Evolutionary conservation across 306 rosid species (phyloP), one percentile per base, ranked within the genome.

Genomic region (Acmispon strigosus): DNA sequence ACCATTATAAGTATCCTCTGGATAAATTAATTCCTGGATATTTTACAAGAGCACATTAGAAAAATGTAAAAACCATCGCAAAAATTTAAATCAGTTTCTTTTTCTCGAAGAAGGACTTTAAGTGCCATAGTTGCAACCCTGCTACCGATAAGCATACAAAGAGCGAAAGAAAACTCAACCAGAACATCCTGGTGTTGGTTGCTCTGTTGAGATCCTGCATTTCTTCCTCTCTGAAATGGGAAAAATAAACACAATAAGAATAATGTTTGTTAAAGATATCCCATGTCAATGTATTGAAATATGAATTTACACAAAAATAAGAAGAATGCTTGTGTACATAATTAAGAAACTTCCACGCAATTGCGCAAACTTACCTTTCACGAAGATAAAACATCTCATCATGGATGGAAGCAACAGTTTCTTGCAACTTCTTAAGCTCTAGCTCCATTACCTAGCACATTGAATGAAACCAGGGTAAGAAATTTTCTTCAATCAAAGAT

Each of bases 51-150:
- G 43, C 52, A 49, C 18, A 61, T 15, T 15, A 50, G 66, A 58
- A 62, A 69, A 55, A 45, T 47, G 29, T 12, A 24, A 14, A 22
- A 58, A 47, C 63, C 32, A 60, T 66, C 16, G 65, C 66, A 77
- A 34, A 73, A 66, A 66, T 53, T 82, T 72, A 94, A 59, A 94
- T 94, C 36, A 94, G 82, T 84, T 94, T 94, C 95, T 94, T 94
- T 66, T 94, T 94, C 92, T 90, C 86, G 49, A 91, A 94, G 85
- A 91, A 94, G 78, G 87, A 70, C 91, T 91, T 94, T 84, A 94
- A 65, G 76, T 94, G 97, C 99, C 96, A 91, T 63, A 88, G 27
- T 70, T 94, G 99, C 78, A 91, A 13, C 27, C 89, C 95, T 10
- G 92, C 96, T 11, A 94, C 97, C 0, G 91, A 86, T 66, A 87